These are phyloP conservation scores for Podaxis rugospora DNA, from an alignment of 768 basidiomycete species.

Conservation along the genomic window DNA sequence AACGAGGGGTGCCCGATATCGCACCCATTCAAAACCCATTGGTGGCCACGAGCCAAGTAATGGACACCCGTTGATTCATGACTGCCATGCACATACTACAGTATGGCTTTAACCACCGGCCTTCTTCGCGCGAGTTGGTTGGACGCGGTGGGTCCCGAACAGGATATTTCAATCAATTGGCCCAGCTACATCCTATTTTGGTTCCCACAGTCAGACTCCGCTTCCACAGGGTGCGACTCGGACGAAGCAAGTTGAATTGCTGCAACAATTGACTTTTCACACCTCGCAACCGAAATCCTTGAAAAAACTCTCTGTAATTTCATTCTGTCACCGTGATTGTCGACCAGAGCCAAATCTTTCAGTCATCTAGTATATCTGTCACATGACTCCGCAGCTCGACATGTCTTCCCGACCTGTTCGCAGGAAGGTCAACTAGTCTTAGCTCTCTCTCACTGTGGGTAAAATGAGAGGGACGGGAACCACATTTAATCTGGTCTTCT, in stretches of 20 bases:
- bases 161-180: neutral
- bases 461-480: no score
- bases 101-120: no score
- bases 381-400: neutral
- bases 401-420: no score
- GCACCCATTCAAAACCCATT: neutral
- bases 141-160: no score
- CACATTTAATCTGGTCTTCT: no score
- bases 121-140: no score
- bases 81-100: neutral
- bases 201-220: neutral
- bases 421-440: no score
- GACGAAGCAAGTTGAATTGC: neutral
- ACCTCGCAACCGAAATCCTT: neutral
- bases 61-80: neutral
- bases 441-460: no score
- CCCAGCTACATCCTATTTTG: neutral
- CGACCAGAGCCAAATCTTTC: no score
- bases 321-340: no score
- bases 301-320: no score
- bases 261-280: neutral
- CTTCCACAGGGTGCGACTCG: neutral
- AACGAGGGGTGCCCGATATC: neutral
- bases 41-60: neutral
- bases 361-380: neutral